Base-by-base conservation (phyloP, 2,329 filamentous ascomycete genomes). In the Bipolaris cookei region DNA sequence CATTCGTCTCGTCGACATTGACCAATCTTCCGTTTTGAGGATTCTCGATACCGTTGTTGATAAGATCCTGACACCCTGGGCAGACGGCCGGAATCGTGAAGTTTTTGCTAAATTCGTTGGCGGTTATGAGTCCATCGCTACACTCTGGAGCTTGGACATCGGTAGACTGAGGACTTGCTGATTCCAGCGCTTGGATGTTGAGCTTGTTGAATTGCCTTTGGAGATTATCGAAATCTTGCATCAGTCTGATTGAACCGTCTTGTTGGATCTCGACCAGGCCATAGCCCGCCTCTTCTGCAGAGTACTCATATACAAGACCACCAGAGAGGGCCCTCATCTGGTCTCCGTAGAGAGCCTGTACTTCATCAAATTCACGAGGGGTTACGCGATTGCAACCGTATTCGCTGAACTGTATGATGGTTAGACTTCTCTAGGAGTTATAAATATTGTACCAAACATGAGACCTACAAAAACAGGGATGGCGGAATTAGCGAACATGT, bases 241-340 rank as follows among this genome's bases (percentile, higher is more conserved):
- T 75, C 16, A 83, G 75, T 10, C 74, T 69, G 25, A 79, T 67
- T 13, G 78, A 78, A 56, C 74, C 74, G 57, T 84, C 78, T 56
- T 66, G 62, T 60, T 80, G 76, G 58, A 81, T 72, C 32, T 74
- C 59, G 10, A 83, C 79, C 6, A 84, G 73, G 45, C 82, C 82
- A 63, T 79, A 84, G 65, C 83, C 75, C 73, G 89, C 88, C 39
- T 79, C 77, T 73, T 93, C 91, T 76, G 92, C 83, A 1, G 86
- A 87, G 76, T 86, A 94, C 77, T 95, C 90, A 80, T 94, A 95
- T 43, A 94, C 89, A 43, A 95, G 82, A 62, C 90, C 90, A 61
- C 91, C 91, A 52, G 87, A 88, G 70, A 94, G 87, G 54, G 86
- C 80, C 16, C 81, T 88, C 89, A 94, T 92, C 62, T 91, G 68